Evolutionary conservation across 805 yeast genomes (phyloP).

Genomic region (Candida loeiensis): DNA sequence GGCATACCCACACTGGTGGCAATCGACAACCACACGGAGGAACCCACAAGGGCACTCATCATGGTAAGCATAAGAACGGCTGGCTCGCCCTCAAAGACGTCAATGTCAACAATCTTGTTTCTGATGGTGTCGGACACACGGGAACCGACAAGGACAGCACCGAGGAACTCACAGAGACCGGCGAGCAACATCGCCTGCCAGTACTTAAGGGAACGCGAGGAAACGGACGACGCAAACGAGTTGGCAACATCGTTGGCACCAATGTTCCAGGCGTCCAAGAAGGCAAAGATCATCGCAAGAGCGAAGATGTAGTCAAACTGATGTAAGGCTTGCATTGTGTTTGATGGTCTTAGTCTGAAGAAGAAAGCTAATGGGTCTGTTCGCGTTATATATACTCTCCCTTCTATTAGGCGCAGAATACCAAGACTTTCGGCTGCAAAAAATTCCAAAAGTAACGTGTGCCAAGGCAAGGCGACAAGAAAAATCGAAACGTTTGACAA

Average conservation of each 20-base stretch:
- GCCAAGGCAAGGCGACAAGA: conserved; percentile 6
- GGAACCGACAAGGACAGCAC: conserved; percentile 71
- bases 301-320: conserved; percentile 72
- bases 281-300: conserved; percentile 64
- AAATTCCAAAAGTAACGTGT: not conserved
- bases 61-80: conserved; percentile 72
- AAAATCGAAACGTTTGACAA: conserved; percentile 1
- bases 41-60: conserved; percentile 73
- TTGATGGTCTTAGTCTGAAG: conserved; percentile 1
- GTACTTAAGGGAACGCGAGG: conserved; percentile 64
- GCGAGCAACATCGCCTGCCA: conserved; percentile 77
- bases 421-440: conserved; percentile 11
- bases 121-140: conserved; percentile 73
- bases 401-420: conserved; percentile 4
- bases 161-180: conserved; percentile 67
- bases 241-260: conserved; percentile 84
- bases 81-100: conserved; percentile 53
- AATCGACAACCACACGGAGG: conserved; percentile 63
- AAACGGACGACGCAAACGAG: conserved; percentile 73
- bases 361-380: not conserved
- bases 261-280: conserved; percentile 74
- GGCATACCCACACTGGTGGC: conserved; percentile 72
- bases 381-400: conserved; percentile 2
- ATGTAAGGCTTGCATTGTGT: conserved; percentile 35
- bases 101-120: conserved; percentile 55